Evolutionary conservation across 2,329 filamentous ascomycete genomes (phyloP).

Genomic region (Diaporthe ampelina): DNA sequence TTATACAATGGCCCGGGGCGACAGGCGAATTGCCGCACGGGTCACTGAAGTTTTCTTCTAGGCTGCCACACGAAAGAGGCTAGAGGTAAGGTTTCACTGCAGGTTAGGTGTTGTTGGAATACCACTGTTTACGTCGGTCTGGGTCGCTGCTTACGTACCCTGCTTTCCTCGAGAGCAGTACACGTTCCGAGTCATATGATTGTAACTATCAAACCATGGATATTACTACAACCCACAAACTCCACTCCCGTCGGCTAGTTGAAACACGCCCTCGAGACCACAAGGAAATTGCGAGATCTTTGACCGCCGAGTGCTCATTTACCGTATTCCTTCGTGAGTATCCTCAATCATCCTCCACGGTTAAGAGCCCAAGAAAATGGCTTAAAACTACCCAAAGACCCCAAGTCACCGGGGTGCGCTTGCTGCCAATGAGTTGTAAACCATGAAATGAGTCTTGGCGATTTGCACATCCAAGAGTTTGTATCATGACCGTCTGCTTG

Average conservation of each 20-base stretch:
- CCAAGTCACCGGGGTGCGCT: neutral
- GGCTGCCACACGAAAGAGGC: slow-evolving; percentile 10
- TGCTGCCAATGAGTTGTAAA: neutral
- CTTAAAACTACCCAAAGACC: neutral
- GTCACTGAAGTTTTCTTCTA: slow-evolving; percentile 11
- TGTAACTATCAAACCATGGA: neutral
- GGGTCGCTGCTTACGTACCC: neutral
- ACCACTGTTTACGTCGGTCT: slow-evolving; percentile 16
- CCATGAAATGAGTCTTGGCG: too few relatives aligned
- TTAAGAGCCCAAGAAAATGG: too few relatives aligned
- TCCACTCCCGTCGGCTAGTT: neutral
- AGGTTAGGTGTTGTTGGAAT: slow-evolving; percentile 17
- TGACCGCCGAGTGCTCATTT: neutral
- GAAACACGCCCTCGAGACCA: neutral
- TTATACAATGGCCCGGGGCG: neutral
- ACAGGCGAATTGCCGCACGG: neutral
- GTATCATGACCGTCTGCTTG: neutral
- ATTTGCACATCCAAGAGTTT: neutral
- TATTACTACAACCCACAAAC: neutral
- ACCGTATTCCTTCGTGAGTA: neutral
- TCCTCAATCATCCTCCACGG: neutral
- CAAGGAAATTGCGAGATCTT: neutral
- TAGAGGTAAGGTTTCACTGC: slow-evolving; percentile 11
- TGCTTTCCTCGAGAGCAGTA: neutral
- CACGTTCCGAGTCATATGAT: neutral